Base-by-base conservation (phyloP, 305 asterid species). In the Fraxinus platypoda region DNA sequence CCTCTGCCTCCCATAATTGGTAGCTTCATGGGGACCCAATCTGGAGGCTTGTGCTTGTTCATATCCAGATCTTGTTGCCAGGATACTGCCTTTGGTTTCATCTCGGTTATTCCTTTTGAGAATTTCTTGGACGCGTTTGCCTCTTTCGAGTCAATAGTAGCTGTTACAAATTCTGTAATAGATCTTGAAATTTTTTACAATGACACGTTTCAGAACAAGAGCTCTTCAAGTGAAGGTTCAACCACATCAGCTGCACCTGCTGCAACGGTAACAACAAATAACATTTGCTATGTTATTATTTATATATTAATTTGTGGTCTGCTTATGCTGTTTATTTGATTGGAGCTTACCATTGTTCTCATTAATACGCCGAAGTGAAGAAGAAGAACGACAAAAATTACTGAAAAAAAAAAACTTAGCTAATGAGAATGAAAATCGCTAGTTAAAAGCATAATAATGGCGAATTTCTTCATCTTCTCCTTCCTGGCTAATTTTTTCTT, bases 201-300 rank as follows among this genome's bases (percentile, higher is more conserved):
- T 70, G 52, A 35, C 75, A 68, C 75, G 74, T 80, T 85, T 85
- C 74, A 88, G 90, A 86, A 21, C 81, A 92, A 92, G 91, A 89
- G 82, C 75, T 43, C 94, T 12, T 37, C 91, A 19, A 88, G 92
- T 81, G 97, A 85, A 79, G 93, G 93, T 64, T 91, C 97, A 74
- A 87, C 91, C 37, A 76, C 87, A 19, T 84, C 95, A 30, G 54
- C 81, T 88, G 89, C 88, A 49, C 89, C 95, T 76, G 75, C 88
- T 79, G 80, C 85, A 52, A 90, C 87, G 91, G 97, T 91, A 86
- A 83, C 37, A 76, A 3, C 49, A 19, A 23, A 11, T 3, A 37
- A 19, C n/a, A 8, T 76, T 75, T 76, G 28, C 4, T 75, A 19
- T 68, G 33, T 41, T 78, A 19, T 7, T 62, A 64, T 8, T 64